These are phyloP conservation scores for Gentiana dahurica DNA, from an alignment of 257 asterid species.

Conservation along the genomic window DNA sequence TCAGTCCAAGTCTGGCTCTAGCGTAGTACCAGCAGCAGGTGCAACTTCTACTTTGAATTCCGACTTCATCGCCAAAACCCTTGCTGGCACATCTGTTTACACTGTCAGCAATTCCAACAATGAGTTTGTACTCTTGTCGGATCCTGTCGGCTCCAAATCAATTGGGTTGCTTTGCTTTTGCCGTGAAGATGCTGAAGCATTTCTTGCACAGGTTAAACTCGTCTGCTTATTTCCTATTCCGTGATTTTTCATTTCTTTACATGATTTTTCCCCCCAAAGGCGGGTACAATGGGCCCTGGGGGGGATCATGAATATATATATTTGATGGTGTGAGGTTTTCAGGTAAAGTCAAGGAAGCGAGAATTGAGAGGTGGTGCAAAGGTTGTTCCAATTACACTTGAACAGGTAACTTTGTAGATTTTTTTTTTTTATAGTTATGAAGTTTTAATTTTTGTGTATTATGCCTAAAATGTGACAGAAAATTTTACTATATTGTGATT, in stretches of 20 bases:
- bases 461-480: neutral
- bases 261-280: too few relatives aligned
- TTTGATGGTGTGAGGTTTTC: slow-evolving; percentile 7
- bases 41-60: slow-evolving; percentile 28
- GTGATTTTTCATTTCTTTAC: too few relatives aligned
- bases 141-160: slow-evolving; percentile 61
- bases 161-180: slow-evolving; percentile 94
- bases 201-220: slow-evolving; percentile 76
- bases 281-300: too few relatives aligned
- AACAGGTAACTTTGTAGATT: slow-evolving; percentile 44
- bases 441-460: neutral
- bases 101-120: slow-evolving; percentile 84
- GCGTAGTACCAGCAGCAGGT: slow-evolving; percentile 1
- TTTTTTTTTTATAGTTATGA: neutral
- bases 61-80: slow-evolving; percentile 61
- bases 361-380: slow-evolving; percentile 76
- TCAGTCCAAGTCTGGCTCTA: slow-evolving; percentile 22
- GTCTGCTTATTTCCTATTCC: neutral
- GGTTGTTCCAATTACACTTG: slow-evolving; percentile 89
- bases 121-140: slow-evolving; percentile 85
- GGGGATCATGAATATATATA: too few relatives aligned
- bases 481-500: too few relatives aligned
- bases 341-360: slow-evolving; percentile 64
- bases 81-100: slow-evolving; percentile 73
- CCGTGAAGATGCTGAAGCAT: slow-evolving; percentile 83